These are phyloP conservation scores for Talaromyces liani DNA, from an alignment of 495 filamentous ascomycete genomes.

Conservation along the genomic window DNA sequence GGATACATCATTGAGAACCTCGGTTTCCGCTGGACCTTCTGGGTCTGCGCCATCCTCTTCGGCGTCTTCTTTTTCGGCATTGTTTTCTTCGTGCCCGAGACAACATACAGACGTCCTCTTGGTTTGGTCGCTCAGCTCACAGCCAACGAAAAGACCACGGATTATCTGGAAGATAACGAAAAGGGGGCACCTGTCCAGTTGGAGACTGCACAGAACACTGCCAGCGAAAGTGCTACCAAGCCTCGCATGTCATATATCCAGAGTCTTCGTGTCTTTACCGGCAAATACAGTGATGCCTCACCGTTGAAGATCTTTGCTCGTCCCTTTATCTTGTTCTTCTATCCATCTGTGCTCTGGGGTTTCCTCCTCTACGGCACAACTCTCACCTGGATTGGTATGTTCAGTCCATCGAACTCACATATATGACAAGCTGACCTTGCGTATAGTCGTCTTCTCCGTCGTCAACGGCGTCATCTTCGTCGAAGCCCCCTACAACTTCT, in stretches of 20 bases:
- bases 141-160: constrained; percentile 1
- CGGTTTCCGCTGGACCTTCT: constrained; percentile 42
- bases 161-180: constrained; percentile 5
- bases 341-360: constrained; percentile 43
- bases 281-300: constrained; percentile 31
- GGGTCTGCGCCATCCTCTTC: constrained; percentile 40
- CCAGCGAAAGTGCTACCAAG: not conserved
- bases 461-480: constrained; percentile 45
- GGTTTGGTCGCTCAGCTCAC: constrained; percentile 4
- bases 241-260: constrained; percentile 20
- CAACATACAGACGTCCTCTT: constrained; percentile 23
- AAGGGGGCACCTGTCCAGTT: not conserved
- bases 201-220: not conserved
- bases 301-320: constrained; percentile 37
- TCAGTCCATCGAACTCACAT: no score
- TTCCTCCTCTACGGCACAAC: constrained; percentile 28
- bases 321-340: constrained; percentile 35
- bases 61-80: constrained; percentile 34
- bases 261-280: constrained; percentile 30
- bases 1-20: constrained; percentile 43
- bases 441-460: constrained; percentile 38
- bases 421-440: not conserved
- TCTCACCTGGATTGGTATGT: constrained; percentile 29
- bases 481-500: constrained; percentile 40
- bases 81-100: constrained; percentile 48